A percentile compares a stretch with the other conserved stretches of the same genome.
Evolutionary conservation across 305 asterid species (phyloP).

Genomic region (Ajuga reptans): DNA sequence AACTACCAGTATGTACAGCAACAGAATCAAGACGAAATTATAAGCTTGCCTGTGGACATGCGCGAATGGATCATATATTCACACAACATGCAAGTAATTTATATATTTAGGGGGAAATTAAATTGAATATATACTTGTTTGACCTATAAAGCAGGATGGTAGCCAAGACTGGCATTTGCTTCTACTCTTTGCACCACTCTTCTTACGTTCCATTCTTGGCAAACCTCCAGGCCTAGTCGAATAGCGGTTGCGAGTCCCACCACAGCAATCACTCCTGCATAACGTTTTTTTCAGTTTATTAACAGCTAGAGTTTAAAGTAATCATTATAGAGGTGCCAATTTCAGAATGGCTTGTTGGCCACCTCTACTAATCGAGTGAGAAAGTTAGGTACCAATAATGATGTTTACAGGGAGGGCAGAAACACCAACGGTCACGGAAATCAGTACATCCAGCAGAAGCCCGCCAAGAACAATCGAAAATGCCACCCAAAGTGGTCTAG

Average conservation of each 20-base stretch:
- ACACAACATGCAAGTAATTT: neutral
- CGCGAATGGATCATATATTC: neutral
- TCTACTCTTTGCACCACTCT: conserved; percentile 64
- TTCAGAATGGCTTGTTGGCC: neutral
- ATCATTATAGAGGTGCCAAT: neutral
- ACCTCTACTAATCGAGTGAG: neutral
- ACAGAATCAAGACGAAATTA: neutral
- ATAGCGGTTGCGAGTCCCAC: conserved; percentile 74
- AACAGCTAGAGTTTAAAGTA: neutral
- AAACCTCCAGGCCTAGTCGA: conserved; percentile 64
- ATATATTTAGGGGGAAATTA: neutral
- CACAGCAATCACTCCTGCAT: conserved; percentile 64
- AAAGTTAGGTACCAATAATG: conserved; percentile 43
- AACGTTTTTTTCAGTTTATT: neutral
- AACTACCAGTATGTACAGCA: neutral
- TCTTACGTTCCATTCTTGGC: conserved; percentile 62
- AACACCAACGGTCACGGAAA: conserved; percentile 65
- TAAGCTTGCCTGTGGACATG: neutral
- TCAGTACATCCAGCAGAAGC: conserved; percentile 64
- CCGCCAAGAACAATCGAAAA: conserved; percentile 67
- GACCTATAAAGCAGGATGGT: conserved; percentile 48
- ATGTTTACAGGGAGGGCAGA: conserved; percentile 73
- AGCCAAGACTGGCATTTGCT: conserved; percentile 49
- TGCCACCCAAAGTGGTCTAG: conserved; percentile 74
- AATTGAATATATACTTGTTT: neutral